Base-by-base conservation (phyloP, 768 basidiomycete species). In the Pleurotus platypus region DNA sequence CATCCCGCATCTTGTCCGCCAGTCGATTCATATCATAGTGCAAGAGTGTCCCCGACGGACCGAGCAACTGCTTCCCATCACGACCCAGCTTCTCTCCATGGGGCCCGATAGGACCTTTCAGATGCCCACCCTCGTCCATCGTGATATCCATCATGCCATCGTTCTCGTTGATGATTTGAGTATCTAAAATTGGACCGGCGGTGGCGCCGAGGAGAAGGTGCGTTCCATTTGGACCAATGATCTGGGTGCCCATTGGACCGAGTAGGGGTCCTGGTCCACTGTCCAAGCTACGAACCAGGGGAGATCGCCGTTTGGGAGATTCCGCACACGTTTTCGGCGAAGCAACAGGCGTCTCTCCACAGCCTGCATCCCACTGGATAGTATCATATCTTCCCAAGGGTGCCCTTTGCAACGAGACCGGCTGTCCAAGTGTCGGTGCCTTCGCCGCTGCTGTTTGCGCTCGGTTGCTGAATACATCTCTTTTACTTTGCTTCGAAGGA, bases 381-480 rank as follows among this genome's bases (percentile, higher is more conserved):
- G 51, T 54, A 42, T 54, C 51, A 15, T 54, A 54, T 39, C 51
- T 54, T 20, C 24, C 38, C 51, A 54, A 26, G 24, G 51, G 51
- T 24, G 51, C 22, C 24, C 26, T 54, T 20, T 24, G 37, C 5
- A 54, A 9, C 5, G 51, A 18, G 3, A 54, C 51, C 8, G 51
- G 51, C 39, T 54, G n/a, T 16, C 51, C 51, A 2, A 54, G 37
- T 7, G 20, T 13, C 8, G 15, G 7, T 4, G 18, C 51, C 24
- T 20, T 26, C 11, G 16, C 2, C 11, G 7, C 8, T 4, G 37
- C 16, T 18, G 18, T 16, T 13, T 15, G 20, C 13, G 51, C 16
- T 35, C 30, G 9, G 2, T 35, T 11, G 3, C n/a, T 18, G 24
- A 54, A 54, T 37, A 54, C 39, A 39, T 54, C 39, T 35, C 16